phyloP scores from a whole-genome alignment of 352 stramenopile genomes.

The Peronospora tabacina region DNA sequence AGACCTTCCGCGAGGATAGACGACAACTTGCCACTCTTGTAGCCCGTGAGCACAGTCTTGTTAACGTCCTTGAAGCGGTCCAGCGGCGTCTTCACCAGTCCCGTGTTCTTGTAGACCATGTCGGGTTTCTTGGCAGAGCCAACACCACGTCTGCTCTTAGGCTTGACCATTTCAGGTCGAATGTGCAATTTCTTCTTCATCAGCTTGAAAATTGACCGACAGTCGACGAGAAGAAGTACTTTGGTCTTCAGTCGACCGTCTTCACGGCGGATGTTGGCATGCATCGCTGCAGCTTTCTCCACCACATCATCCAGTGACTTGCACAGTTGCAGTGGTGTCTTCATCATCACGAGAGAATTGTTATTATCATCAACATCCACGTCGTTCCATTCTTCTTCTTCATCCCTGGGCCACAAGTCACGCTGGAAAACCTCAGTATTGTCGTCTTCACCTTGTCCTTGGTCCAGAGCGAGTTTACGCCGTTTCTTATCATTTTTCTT shows the following conservation, averaged over 20 bases:
- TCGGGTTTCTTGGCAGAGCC: constrained; percentile 52
- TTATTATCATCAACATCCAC: constrained; percentile 9
- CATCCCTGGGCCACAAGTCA: constrained; percentile 9
- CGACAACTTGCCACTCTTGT: constrained; percentile 53
- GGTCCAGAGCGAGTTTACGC: constrained; percentile 29
- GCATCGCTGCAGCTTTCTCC: constrained; percentile 28
- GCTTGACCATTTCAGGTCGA: constrained; percentile 42
- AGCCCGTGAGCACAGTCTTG: constrained; percentile 46
- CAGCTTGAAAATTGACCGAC: constrained; percentile 45
- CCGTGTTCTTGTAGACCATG: constrained; percentile 49
- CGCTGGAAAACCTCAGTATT: constrained; percentile 24
- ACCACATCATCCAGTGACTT: constrained; percentile 46
- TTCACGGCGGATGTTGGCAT: constrained; percentile 44
- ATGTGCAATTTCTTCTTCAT: constrained; percentile 56
- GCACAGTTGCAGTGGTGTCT: constrained; percentile 39
- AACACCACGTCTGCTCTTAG: constrained; percentile 50
- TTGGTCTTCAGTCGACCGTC: constrained; percentile 62
- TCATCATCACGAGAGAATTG: constrained; percentile 13
- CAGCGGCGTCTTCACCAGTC: constrained; percentile 63
- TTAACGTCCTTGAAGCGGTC: constrained; percentile 61
- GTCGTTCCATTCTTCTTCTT: constrained; percentile 12
- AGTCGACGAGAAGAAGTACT: constrained; percentile 53
- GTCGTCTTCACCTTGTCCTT: constrained; percentile 14
- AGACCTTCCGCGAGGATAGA: constrained; percentile 54
- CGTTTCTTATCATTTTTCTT: constrained; percentile 30